phyloP scores from a whole-genome alignment of 148 eudicot genomes.

The Rhododendron williamsianum region DNA sequence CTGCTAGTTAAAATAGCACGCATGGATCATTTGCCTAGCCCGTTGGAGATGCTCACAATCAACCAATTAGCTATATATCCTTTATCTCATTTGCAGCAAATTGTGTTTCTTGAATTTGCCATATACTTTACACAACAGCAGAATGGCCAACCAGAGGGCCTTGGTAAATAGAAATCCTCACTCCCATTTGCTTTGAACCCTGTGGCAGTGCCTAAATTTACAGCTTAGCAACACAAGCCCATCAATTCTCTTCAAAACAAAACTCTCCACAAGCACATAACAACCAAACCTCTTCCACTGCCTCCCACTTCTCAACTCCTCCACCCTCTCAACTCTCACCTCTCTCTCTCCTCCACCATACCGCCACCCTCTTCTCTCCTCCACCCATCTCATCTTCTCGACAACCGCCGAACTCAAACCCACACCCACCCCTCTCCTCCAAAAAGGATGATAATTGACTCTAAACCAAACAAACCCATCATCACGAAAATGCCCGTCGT shows the following conservation, averaged over 20 bases:
- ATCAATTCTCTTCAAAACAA: slow-evolving; percentile 53
- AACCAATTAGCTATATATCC: neutral
- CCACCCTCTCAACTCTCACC: slow-evolving; percentile 17
- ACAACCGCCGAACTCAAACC: slow-evolving; percentile 43
- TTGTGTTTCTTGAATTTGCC: neutral
- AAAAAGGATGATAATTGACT: slow-evolving; percentile 1
- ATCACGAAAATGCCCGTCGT: slow-evolving; percentile 11
- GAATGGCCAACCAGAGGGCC: neutral
- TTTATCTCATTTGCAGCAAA: neutral
- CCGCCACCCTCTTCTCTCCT: slow-evolving; percentile 47
- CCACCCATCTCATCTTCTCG: slow-evolving; percentile 50
- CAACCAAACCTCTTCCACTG: slow-evolving; percentile 52
- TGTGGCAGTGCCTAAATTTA: slow-evolving; percentile 48
- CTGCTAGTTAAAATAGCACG: neutral
- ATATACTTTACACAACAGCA: neutral
- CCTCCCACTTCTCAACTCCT: slow-evolving; percentile 20
- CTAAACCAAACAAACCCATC: slow-evolving; percentile 41
- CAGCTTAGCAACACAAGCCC: slow-evolving; percentile 51
- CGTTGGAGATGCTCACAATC: neutral
- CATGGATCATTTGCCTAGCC: neutral
- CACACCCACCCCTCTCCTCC: slow-evolving; percentile 25
- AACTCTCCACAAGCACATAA: slow-evolving; percentile 60
- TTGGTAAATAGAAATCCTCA: slow-evolving; percentile 5
- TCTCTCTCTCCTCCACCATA: slow-evolving; percentile 23
- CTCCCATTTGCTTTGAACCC: slow-evolving; percentile 51